Base-by-base conservation (phyloP, 495 filamentous ascomycete genomes). In the Penicillium waksmanii region DNA sequence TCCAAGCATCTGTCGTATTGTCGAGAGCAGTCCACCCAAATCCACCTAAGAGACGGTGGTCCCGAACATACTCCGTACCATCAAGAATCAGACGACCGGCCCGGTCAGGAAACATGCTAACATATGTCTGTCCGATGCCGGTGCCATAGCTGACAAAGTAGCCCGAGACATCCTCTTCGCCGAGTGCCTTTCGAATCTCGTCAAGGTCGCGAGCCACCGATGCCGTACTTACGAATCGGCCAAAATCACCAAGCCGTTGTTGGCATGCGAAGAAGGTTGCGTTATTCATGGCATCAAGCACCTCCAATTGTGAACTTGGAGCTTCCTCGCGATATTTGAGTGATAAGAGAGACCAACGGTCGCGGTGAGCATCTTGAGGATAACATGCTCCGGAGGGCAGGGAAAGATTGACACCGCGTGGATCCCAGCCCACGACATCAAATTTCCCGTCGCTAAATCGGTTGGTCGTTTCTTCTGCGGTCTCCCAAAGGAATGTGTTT, bases 91-190 rank as follows among this genome's bases (percentile, higher is more conserved):
- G 23, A 12, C 63, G 63, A 44, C 63, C 63, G 3, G 40, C 55
- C 42, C 55, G 50, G 21, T 51, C n/a, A 3, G 63, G 63, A 43
- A 65, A 65, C 63, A 65, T 65, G 23, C 58, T 65, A 19, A 53
- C 63, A 58, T 61, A 62, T 23, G 63, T 65, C 42, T 65, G 63
- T 4, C 36, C 63, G 38, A 65, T 65, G 0, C 58, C 63, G 3
- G 63, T 65, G 2, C 63, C 63, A 53, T 65, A 65, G 27, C 63
- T 65, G 38, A 65, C 51, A 8, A 65, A 56, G 21, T 65, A 65
- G 6, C 58, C 63, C 0, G 63, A 55, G 2, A 65, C 63, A 18
- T 58, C 62, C 2, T 61, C 57, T 52, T 65, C 63, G 13, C 40
- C 31, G 25, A 62, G 55, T 4, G 55, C 54, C 15, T 65, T 58